A percentile compares a stretch with the other conserved stretches of the same genome.
These are phyloP conservation scores for Sergeia podlipaevii DNA, from an alignment of 208 protist genomes.

Conservation along the genomic window DNA sequence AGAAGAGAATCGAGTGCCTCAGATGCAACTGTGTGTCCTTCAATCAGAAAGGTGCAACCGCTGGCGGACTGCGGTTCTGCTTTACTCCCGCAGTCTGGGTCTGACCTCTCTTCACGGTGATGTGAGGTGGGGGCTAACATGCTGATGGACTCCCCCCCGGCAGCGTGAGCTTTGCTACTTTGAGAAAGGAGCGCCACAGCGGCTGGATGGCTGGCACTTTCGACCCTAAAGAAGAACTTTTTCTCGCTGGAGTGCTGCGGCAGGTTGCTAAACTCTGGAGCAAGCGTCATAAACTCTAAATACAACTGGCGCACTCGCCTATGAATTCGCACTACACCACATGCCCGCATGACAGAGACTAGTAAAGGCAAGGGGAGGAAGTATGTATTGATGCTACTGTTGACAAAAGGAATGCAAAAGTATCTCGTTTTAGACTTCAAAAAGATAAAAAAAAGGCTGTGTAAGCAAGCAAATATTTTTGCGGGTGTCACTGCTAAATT, in stretches of 20 bases:
- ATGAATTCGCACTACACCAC: conserved; percentile 16
- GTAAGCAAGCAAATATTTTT: no score
- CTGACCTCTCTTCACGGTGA: no score
- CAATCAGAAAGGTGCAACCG: conserved; percentile 1
- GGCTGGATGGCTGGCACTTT: no score
- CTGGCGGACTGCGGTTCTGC: no score
- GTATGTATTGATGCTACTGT: neutral
- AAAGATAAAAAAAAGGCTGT: conserved; percentile 1
- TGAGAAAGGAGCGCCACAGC: no score
- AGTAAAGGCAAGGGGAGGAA: neutral
- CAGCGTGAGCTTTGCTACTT: no score
- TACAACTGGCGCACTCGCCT: conserved; percentile 54
- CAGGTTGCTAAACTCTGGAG: conserved; percentile 25
- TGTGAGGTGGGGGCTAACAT: neutral
- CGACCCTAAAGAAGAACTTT: no score
- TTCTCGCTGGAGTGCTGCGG: conserved; percentile 4
- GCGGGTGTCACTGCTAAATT: no score
- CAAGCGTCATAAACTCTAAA: conserved; percentile 65
- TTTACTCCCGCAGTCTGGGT: no score
- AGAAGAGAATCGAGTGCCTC: conserved; percentile 17
- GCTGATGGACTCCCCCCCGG: neutral
- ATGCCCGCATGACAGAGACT: neutral
- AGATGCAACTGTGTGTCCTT: neutral
- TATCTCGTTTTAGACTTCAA: conserved; percentile 1
- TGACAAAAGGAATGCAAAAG: neutral